A percentile compares a stretch with the other conserved stretches of the same genome.
phyloP scores from a whole-genome alignment of 2,329 filamentous ascomycete species.

The Calonectria honghensis region DNA sequence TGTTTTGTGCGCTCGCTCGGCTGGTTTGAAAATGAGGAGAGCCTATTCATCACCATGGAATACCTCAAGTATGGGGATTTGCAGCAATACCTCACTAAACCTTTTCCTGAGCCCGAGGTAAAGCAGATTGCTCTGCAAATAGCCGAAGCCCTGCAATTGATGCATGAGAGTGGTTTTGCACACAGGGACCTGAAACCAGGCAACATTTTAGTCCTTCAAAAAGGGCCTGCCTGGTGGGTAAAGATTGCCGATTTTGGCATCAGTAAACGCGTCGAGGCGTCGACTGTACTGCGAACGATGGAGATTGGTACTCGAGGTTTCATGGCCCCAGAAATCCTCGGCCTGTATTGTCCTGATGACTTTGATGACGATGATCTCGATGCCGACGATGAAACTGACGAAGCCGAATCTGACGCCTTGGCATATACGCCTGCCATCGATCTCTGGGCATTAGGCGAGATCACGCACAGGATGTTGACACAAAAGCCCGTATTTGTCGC shows the following conservation, averaged over 20 bases:
- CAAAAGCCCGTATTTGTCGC: neutral
- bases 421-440: neutral
- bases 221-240: constrained; percentile 31
- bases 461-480: constrained; percentile 12
- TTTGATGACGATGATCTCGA: constrained; percentile 5
- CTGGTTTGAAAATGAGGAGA: constrained; percentile 35
- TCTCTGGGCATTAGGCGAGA: constrained; percentile 3
- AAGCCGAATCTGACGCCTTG: neutral
- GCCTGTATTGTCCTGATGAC: constrained; percentile 20
- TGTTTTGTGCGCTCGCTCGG: constrained; percentile 34
- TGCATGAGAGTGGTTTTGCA: constrained; percentile 38
- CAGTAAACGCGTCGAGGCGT: constrained; percentile 24
- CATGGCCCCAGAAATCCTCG: constrained; percentile 23
- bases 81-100: constrained; percentile 31
- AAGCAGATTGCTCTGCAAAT: constrained; percentile 28
- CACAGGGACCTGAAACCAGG: constrained; percentile 39
- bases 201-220: constrained; percentile 24
- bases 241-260: constrained; percentile 38
- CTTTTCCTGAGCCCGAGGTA: constrained; percentile 27
- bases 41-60: constrained; percentile 40
- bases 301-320: constrained; percentile 22
- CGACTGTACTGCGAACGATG: constrained; percentile 8
- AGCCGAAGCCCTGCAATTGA: constrained; percentile 28
- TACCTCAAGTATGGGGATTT: constrained; percentile 36
- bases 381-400: neutral